Evolutionary conservation across 2,329 filamentous ascomycete species (phyloP), one percentile per base, ranked within the genome.

Genomic region (Arthrobotrys sinensis): DNA sequence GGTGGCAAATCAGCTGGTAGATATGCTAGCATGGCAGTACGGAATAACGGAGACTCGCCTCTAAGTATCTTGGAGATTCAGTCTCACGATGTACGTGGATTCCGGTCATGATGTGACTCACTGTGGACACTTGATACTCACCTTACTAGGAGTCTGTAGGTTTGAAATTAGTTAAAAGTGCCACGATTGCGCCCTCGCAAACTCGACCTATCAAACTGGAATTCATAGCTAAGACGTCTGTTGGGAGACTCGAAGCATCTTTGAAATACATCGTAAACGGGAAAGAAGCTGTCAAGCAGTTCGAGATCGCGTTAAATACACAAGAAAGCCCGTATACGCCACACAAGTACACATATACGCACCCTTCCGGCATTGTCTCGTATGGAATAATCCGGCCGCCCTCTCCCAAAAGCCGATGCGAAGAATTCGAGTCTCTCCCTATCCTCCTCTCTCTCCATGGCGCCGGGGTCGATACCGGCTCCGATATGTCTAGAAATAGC

Each of bases 331-430:
- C 64, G 32, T 71, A 79, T 73, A 34, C 68, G n/a, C 73, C 80
- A 28, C 80, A 81, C 55, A 81, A 80, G 70, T 81, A 79, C 48
- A 81, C 80, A 48, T 81, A 76, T 28, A 63, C 72, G 12, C n/a
- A 62, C 14, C 73, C 46, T 19, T 60, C 70, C 28, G 70, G 70
- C n/a, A 60, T 46, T 63, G 85, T 88, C 7, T 89, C 88, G 4
- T 90, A 89, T 82, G 87, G 88, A 10, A 87, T 89, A 76, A 83
- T 90, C 45, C 85, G 87, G n/a, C 85, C 88, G 28, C 88, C 89
- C 8, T 86, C 87, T 0, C 79, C 38, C 81, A 24, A 50, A 4
- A 77, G 66, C 40, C 34, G 57, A 43, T 70, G 72, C 38, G 57
- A 38, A 32, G 38, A 52, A 6, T 62, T 40, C 16, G 43, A 57